Evolutionary conservation across 129 eudicot species (phyloP), one percentile per base, ranked within the genome.

Genomic region (Chrysanthemum lavandulifolium): DNA sequence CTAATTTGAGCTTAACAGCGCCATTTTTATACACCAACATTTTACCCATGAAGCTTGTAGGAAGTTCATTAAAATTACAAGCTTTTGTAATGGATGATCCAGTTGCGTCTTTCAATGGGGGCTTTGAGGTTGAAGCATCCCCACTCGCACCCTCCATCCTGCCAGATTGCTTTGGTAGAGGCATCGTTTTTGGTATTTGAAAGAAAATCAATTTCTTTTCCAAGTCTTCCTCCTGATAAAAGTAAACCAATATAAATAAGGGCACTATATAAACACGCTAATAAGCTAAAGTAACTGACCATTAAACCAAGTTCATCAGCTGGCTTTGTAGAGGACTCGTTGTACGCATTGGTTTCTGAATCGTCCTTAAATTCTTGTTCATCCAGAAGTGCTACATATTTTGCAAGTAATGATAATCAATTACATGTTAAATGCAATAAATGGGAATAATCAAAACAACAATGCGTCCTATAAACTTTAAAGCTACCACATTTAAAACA

Each of bases 11-110:
- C 82, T 94, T 94, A 33, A 94, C 85, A n/a, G 81, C 86, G 48
- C 98, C 97, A 67, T 87, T 94, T 68, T 67, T 90, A 82, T 94
- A 90, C 52, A 94, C 97, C 54, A 87, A 69, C 91, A 94, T 73
- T 79, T 94, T 94, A 6, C 97, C 98, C 84, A 90, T 86, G 14
- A 65, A 65, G 7, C 98, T 97, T 8, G 88, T 69, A 13, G 88
- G 86, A 53, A 94, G 67, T 72, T 82, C 87, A 19, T 79, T 75
- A 72, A 87, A 82, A 69, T 52, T 49, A 66, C 82, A 68, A 51
- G 79, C 72, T 78, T 83, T 90, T 51, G 65, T 65, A 25, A 36
- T 7, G 45, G 67, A 13, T 27, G 80, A 55, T 36, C 69, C 78
- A 36, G 45, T 10, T 63, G 72, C 18, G 52, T 65, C 77, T 48